Conservation (phyloP, 108 stramenopile genomes). For the Mediolabrus comicus region DNA sequence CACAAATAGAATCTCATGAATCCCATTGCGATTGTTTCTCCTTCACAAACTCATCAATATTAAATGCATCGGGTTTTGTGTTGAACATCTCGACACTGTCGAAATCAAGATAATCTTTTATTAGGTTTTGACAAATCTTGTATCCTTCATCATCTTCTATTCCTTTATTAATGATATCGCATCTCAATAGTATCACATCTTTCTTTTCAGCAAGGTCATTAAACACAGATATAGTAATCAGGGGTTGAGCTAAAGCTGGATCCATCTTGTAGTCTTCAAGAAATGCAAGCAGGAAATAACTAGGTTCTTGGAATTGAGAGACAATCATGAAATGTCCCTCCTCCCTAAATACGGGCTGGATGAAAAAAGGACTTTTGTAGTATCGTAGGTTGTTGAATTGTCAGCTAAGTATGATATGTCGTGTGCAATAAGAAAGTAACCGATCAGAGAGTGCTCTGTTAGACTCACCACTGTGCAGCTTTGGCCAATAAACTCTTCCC, state of each 20-base stretch:
- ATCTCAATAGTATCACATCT: constrained; percentile 66
- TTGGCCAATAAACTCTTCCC: constrained; percentile 49
- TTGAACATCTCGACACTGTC: constrained; percentile 69
- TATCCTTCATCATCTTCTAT: constrained; percentile 74
- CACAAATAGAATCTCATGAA: not conserved
- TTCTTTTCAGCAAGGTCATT: constrained; percentile 66
- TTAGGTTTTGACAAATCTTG: constrained; percentile 52
- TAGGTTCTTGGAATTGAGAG: constrained; percentile 75
- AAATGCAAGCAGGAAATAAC: constrained; percentile 76
- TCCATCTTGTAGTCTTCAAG: constrained; percentile 88
- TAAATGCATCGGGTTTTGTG: constrained; percentile 65
- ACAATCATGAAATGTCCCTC: constrained; percentile 82
- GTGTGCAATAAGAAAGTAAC: not conserved
- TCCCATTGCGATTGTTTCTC: constrained; percentile 64
- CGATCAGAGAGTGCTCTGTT: not conserved
- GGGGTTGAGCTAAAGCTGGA: constrained; percentile 72
- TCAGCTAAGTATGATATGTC: not conserved
- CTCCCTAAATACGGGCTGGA: constrained; percentile 85
- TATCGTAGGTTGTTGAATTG: no score
- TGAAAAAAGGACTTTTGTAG: constrained; percentile 80
- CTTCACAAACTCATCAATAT: constrained; percentile 70
- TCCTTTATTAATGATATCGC: constrained; percentile 73
- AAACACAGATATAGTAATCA: constrained; percentile 76
- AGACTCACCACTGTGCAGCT: constrained; percentile 51
- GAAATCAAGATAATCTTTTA: constrained; percentile 62